Base-by-base conservation (phyloP, 306 rosid genomes). In the Herpetospermum pedunculosum region DNA sequence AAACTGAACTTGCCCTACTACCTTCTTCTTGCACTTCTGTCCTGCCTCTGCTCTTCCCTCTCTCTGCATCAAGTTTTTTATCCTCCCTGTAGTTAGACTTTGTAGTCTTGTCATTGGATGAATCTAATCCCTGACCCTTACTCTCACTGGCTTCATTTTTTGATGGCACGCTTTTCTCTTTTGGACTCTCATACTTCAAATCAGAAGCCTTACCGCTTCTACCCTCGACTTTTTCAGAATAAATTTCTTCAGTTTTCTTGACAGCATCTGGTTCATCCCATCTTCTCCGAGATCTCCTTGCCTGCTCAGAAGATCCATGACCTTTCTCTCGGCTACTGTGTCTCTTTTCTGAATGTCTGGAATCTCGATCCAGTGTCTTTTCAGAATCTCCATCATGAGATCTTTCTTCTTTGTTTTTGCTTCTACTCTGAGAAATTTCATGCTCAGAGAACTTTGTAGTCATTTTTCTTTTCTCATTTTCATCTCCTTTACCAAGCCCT, bases 201-300 rank as follows among this genome's bases (percentile, higher is more conserved):
- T 89, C 96, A 60, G 88, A 80, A 74, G 70, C 83, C 83, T 86
- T 90, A 37, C 77, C 70, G 77, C 84, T 80, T 84, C 77, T 81
- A 3, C 74, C 73, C 21, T 88, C 96, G 8, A 77, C 83, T 75
- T 85, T 90, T 70, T 90, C 98, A 55, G 78, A 70, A 83, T 28
- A 78, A 74, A 68, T 81, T 38, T 86, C 95, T 26, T 86, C 90
- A 0, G 18, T 49, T 74, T 80, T 91, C 85, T 75, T 81, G 35
- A 40, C 86, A 65, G 77, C 59, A 62, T 89, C 97, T 40, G 83
- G 80, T 41, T 92, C 97, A 80, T 95, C 99, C 99, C 99, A 95
- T 77, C 87, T 91, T 85, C 96, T 91, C 74, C 99, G 88, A 2
- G 96, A 80, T 81, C 78, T 94, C 81, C 77, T 88, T 9, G 25